Conservation (phyloP, 1,139 yeast genomes). For the Scheffersomyces parashehatae region DNA sequence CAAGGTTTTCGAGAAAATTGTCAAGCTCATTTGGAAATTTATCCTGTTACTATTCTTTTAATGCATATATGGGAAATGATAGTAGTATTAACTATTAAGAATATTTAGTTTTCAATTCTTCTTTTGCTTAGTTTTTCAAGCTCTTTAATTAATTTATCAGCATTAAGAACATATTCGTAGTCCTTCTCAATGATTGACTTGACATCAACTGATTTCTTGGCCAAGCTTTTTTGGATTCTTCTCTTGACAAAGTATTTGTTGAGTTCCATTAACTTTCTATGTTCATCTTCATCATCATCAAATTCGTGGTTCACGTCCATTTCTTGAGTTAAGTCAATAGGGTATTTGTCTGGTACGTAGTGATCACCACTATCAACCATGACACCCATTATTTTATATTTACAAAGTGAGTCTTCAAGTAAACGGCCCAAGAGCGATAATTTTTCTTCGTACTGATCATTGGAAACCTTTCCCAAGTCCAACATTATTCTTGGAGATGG, state of each 20-base stretch:
- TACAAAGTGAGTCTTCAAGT: slow-evolving; percentile 10
- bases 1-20: slow-evolving; percentile 34
- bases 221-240: slow-evolving; percentile 9
- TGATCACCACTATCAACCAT: slow-evolving; percentile 42
- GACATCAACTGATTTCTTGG: slow-evolving; percentile 1
- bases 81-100: slow-evolving; percentile 6
- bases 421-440: slow-evolving; percentile 13
- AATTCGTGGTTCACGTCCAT: slow-evolving; percentile 1
- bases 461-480: slow-evolving; percentile 30
- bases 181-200: slow-evolving; percentile 1
- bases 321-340: slow-evolving; percentile 4
- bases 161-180: slow-evolving; percentile 26
- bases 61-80: neutral
- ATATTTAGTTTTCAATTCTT: slow-evolving; percentile 28
- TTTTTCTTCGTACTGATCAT: slow-evolving; percentile 17
- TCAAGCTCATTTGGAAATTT: slow-evolving; percentile 37
- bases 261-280: slow-evolving; percentile 16
- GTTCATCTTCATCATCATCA: slow-evolving; percentile 7
- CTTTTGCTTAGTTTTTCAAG: slow-evolving; percentile 12
- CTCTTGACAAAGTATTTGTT: slow-evolving; percentile 17
- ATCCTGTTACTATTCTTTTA: slow-evolving; percentile 30
- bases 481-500: slow-evolving; percentile 26
- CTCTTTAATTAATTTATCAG: slow-evolving; percentile 25
- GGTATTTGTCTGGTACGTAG: slow-evolving; percentile 22
- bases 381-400: slow-evolving; percentile 32